Conservation (phyloP, 2,329 filamentous ascomycete genomes). For the Fusarium oxysporum region DNA sequence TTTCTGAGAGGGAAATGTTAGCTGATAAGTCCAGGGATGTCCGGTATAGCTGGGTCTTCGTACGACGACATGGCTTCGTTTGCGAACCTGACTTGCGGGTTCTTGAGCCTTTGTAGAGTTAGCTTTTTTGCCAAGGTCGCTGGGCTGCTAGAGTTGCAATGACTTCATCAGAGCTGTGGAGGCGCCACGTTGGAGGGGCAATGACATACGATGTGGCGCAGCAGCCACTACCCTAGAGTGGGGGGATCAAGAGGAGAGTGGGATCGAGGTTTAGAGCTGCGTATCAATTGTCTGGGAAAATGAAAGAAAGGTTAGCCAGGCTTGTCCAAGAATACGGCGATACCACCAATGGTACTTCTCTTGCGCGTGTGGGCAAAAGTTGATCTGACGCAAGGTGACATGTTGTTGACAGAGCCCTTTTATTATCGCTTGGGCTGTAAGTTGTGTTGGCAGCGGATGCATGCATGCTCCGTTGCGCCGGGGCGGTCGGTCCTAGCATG, state of each 20-base stretch:
- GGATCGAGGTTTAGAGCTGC: not conserved
- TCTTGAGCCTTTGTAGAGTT: constrained; percentile 3
- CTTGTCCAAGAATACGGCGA: fast-evolving
- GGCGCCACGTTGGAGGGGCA: constrained; percentile 42
- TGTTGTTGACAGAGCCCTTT: fast-evolving
- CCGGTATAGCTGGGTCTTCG: not conserved
- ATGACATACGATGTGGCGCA: constrained; percentile 33
- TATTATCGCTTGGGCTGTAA: not conserved
- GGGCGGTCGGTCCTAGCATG: too few relatives aligned
- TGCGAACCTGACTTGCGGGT: constrained; percentile 14
- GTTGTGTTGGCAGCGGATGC: too few relatives aligned
- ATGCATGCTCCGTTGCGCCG: too few relatives aligned
- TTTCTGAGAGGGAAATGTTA: constrained; percentile 54
- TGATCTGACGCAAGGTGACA: not conserved
- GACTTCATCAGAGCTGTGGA: constrained; percentile 41
- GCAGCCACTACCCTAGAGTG: constrained; percentile 6
- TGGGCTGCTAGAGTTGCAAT: constrained; percentile 32
- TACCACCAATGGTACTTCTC: too few relatives aligned
- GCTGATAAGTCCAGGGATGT: not conserved
- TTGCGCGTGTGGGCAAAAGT: fast-evolving
- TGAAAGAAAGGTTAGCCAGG: not conserved
- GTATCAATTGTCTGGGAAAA: fast-evolving
- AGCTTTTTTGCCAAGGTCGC: constrained; percentile 9
- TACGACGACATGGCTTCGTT: constrained; percentile 46
- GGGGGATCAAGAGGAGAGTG: not conserved